These are phyloP conservation scores for Annulohypoxylon moriforme DNA, from an alignment of 495 filamentous ascomycete genomes.

Conservation along the genomic window DNA sequence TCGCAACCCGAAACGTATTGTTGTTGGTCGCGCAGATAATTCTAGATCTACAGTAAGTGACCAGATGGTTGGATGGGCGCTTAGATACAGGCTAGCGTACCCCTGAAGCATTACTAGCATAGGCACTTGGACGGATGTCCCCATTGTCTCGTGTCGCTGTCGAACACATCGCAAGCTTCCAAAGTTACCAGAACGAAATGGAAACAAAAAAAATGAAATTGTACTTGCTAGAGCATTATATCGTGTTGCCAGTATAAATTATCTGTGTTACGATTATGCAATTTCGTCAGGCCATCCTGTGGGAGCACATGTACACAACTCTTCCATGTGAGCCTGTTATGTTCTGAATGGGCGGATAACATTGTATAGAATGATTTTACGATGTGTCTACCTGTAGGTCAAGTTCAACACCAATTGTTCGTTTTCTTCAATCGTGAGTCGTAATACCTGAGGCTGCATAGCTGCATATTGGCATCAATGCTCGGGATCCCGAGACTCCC, in stretches of 20 bases:
- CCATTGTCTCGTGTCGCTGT: neutral
- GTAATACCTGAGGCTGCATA: constrained; percentile 20
- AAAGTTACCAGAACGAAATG: constrained; percentile 1
- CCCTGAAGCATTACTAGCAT: constrained; percentile 6
- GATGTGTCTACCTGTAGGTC: neutral
- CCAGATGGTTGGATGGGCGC: constrained; percentile 23
- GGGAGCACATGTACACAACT: constrained; percentile 14
- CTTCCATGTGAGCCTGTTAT: constrained; percentile 12
- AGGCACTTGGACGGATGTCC: neutral
- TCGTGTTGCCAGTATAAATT: neutral
- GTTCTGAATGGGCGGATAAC: neutral
- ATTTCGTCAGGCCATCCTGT: constrained; percentile 21
- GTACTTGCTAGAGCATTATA: neutral
- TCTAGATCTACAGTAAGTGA: constrained; percentile 22
- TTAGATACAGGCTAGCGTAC: constrained; percentile 21
- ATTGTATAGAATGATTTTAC: too few relatives aligned
- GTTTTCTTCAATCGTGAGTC: neutral
- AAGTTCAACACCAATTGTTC: neutral
- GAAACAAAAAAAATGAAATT: neutral
- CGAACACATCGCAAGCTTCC: neutral
- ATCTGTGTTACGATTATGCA: neutral
- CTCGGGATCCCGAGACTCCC: constrained; percentile 25
- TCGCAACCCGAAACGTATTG: constrained; percentile 25
- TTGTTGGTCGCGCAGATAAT: constrained; percentile 28
- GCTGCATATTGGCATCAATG: constrained; percentile 5